Percentiles rank a stretch among this genome's conserved stretches.
Conservation (phyloP, 2,329 filamentous ascomycete species). For the Scedosporium boydii region DNA sequence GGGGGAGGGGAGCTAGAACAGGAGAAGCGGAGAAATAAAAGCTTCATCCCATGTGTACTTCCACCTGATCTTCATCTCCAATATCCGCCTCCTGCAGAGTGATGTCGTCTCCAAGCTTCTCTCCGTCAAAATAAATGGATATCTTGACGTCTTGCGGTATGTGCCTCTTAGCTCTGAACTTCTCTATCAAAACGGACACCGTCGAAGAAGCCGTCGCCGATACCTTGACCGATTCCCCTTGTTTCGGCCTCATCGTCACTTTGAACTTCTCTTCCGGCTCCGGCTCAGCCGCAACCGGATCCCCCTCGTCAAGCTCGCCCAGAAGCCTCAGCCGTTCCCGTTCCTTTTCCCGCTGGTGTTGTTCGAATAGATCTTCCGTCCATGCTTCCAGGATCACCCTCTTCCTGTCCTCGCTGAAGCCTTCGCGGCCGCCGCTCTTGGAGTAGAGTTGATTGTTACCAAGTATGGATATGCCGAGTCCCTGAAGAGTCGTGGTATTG, state of each 20-base stretch:
- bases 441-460: slow-evolving; percentile 27
- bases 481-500: slow-evolving; percentile 62
- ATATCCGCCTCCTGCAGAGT: slow-evolving; percentile 61
- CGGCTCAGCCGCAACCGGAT: slow-evolving; percentile 10
- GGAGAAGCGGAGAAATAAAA: background rate
- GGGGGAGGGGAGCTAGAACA: background rate
- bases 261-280: slow-evolving; percentile 29
- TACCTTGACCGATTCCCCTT: slow-evolving; percentile 38
- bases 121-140: slow-evolving; percentile 66
- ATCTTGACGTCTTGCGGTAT: slow-evolving; percentile 44
- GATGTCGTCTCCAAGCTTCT: slow-evolving; percentile 50
- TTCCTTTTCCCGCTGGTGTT: slow-evolving; percentile 39
- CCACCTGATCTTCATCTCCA: slow-evolving; percentile 63
- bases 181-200: slow-evolving; percentile 51
- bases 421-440: slow-evolving; percentile 25
- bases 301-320: slow-evolving; percentile 24
- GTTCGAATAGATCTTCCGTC: slow-evolving; percentile 53
- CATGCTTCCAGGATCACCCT: slow-evolving; percentile 70
- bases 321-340: slow-evolving; percentile 31
- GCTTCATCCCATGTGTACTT: slow-evolving; percentile 48
- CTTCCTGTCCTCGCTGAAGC: slow-evolving; percentile 38
- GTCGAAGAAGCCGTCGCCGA: slow-evolving; percentile 45
- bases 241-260: slow-evolving; percentile 44
- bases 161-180: slow-evolving; percentile 46
- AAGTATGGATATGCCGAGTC: slow-evolving; percentile 49